Evolutionary conservation across 805 yeast genomes (phyloP).

Genomic region (Wickerhamiella lipophila): DNA sequence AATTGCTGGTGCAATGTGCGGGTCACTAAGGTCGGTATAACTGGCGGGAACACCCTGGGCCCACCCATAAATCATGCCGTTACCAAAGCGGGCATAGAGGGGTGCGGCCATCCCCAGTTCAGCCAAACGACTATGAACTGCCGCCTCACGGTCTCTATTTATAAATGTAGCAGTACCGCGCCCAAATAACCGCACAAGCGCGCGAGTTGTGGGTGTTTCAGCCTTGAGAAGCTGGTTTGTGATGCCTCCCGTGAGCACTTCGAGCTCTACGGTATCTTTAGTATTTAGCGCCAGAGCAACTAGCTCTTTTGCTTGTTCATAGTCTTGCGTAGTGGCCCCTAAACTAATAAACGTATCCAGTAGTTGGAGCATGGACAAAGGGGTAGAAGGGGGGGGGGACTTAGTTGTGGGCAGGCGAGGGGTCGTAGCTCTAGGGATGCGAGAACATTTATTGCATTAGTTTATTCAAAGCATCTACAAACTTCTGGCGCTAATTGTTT

Average conservation of each 20-base stretch:
- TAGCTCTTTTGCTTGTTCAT: background rate
- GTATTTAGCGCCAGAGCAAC: conserved; percentile 5
- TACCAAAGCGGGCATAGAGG: conserved; percentile 52
- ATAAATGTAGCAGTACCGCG: conserved; percentile 59
- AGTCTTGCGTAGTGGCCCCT: background rate
- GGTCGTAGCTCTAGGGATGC: too few species aligned
- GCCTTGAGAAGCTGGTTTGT: conserved; percentile 27
- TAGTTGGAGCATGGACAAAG: conserved; percentile 6
- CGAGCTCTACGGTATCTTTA: conserved; percentile 15
- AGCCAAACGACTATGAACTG: conserved; percentile 52
- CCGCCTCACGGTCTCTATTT: conserved; percentile 61
- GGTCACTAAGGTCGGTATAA: conserved; percentile 40
- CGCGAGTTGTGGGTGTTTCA: conserved; percentile 14
- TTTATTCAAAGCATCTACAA: too few species aligned
- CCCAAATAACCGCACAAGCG: conserved; percentile 58
- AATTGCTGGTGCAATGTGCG: conserved; percentile 40
- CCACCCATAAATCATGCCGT: conserved; percentile 62
- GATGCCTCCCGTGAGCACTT: conserved; percentile 29
- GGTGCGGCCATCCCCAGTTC: conserved; percentile 54
- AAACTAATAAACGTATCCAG: conserved; percentile 1
- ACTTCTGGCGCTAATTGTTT: too few species aligned
- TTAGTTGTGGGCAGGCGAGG: too few species aligned
- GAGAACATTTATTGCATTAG: too few species aligned
- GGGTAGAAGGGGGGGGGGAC: background rate
- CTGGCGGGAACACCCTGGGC: conserved; percentile 50